Base-by-base conservation (phyloP, 176 grass and related monocot genomes). In the Lolium perenne region DNA sequence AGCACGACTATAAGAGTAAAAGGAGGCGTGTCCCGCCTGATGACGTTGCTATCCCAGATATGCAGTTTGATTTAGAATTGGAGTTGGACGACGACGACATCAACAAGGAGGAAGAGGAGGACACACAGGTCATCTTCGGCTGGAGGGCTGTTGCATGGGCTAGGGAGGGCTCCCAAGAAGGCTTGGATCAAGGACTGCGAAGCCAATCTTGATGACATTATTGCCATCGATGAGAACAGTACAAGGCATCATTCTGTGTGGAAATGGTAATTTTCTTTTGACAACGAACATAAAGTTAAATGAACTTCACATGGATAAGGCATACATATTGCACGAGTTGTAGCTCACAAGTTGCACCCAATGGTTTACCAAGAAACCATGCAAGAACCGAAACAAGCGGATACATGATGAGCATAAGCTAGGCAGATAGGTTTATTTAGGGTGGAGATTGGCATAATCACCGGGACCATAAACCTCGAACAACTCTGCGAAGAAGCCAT, bases 361-460 rank as follows among this genome's bases (percentile, higher is more conserved):
- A 17, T 10, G 5, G n/a, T 73, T 47, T 22, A 14, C 17, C 4
- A 23, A 40, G 65, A 18, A 40, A 74, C 21, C 41, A 1, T 55
- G 26, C 26, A 29, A 35, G 32, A 45, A 45, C 7, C 41, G 6
- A 45, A 69, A 20, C 65, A 69, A 69, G 65, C 16, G 3, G 8
- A 0, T 7, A 25, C 71, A 35, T 35, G 32, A 23, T 1, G 38
- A 35, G 46, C 25, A 43, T 45, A 45, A 45, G 26, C 26, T 29
- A 29, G 41, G 41, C 40, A 41, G 54, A 59, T 82, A 57, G 41
- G 75, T 60, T 84, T 84, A 73, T 22, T 84, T 53, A 10, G 73
- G 46, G 18, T 46, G 68, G 22, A 92, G 53, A 29, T 92, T 40
- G 54, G 72, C 90, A 69, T 92, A 92, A 80, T 92, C 91, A 12